Evolutionary conservation across 2,329 filamentous ascomycete species (phyloP).

Genomic region (Lojkania enalia): DNA sequence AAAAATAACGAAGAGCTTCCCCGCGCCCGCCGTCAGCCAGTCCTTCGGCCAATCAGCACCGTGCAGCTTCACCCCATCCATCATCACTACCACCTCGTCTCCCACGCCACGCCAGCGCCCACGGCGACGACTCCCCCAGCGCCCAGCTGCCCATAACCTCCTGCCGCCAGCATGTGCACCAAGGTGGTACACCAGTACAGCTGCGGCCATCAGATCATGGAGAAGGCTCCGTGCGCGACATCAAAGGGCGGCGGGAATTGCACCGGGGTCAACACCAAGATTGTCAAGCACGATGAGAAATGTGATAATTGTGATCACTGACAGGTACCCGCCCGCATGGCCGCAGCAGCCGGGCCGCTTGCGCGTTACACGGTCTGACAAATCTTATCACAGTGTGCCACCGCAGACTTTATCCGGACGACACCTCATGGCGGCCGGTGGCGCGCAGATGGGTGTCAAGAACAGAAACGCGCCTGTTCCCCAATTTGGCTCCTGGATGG

Average conservation of each 20-base stretch:
- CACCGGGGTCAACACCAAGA: slow-evolving; percentile 47
- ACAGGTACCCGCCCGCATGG: slow-evolving; percentile 35
- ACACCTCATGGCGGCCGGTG: slow-evolving; percentile 38
- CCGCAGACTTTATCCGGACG: slow-evolving; percentile 36
- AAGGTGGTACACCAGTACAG: slow-evolving; percentile 52
- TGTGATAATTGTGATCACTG: slow-evolving; percentile 52
- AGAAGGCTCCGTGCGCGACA: slow-evolving; percentile 52
- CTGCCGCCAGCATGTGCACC: slow-evolving; percentile 48
- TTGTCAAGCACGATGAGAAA: slow-evolving; percentile 53
- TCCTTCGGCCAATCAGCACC: slow-evolving; percentile 5
- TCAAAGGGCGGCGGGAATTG: slow-evolving; percentile 49
- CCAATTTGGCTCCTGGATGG: slow-evolving; percentile 25
- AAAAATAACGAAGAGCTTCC: slow-evolving; percentile 3
- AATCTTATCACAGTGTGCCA: slow-evolving; percentile 27
- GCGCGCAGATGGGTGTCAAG: slow-evolving; percentile 31
- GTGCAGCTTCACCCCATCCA: slow-evolving; percentile 18
- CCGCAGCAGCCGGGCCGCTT: slow-evolving; percentile 9
- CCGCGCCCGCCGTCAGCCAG: slow-evolving; percentile 26
- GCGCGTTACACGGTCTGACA: slow-evolving; percentile 36
- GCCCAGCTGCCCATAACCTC: slow-evolving; percentile 1
- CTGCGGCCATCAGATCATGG: slow-evolving; percentile 50
- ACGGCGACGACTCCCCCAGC: neutral
- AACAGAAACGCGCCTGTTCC: slow-evolving; percentile 29
- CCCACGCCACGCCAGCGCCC: neutral
- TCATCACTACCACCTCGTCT: slow-evolving; percentile 11